These are phyloP conservation scores for Phaeotremella skinneri DNA, from an alignment of 768 basidiomycete genomes.

Conservation along the genomic window DNA sequence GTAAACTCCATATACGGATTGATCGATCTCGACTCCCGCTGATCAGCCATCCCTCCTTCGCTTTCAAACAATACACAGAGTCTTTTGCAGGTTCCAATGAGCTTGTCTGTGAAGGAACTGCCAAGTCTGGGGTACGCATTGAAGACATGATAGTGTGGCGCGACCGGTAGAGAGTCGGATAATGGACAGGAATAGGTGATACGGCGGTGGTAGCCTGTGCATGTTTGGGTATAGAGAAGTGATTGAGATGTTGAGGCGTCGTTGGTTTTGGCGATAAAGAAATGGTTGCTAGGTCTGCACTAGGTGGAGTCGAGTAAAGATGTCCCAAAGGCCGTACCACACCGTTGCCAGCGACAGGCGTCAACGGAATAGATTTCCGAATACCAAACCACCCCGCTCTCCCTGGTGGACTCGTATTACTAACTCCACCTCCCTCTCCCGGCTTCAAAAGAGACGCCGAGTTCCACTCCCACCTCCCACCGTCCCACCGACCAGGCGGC, in stretches of 20 bases:
- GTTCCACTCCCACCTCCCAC: constrained; percentile 7
- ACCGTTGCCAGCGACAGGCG: no score
- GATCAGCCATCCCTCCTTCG: constrained; percentile 21
- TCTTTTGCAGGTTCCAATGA: constrained; percentile 5
- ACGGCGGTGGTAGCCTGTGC: neutral
- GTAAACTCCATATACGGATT: constrained; percentile 19
- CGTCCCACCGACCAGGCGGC: constrained; percentile 23
- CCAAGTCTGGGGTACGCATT: neutral
- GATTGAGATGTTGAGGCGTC: neutral
- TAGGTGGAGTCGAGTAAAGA: neutral
- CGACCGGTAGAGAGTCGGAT: constrained; percentile 33
- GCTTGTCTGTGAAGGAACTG: neutral
- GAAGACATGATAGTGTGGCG: constrained; percentile 4
- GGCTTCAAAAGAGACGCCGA: no score
- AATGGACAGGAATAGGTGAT: constrained; percentile 27
- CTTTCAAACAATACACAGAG: constrained; percentile 26
- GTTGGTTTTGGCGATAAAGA: neutral
- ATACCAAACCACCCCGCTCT: neutral
- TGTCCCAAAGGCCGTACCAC: no score
- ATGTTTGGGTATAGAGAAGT: neutral
- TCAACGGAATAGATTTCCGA: neutral
- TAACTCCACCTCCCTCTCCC: no score
- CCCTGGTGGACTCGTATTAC: no score
- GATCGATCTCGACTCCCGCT: constrained; percentile 34
- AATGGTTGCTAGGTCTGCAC: neutral